Base-by-base conservation (phyloP, 208 protist species). In the Herpetomonas tarakana region DNA sequence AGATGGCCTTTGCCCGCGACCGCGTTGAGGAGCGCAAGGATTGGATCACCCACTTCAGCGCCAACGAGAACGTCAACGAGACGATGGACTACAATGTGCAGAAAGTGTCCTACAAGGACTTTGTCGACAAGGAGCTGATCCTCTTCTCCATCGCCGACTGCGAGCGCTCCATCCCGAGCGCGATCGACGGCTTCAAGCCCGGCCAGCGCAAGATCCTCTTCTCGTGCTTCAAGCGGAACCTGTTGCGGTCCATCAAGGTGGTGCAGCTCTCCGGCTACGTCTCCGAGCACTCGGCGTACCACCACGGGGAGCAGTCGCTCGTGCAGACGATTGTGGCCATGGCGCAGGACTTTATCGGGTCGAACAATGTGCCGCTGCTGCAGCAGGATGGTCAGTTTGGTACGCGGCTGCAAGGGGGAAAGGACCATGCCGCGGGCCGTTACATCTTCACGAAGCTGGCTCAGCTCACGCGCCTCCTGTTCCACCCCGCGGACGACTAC, bases 181-280 rank as follows among this genome's bases (percentile, higher is more conserved):
- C 86, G 24, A 78, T 99, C 0, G 99, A 99, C 76, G 99, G 99
- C 26, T 86, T 99, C 44, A 99, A 99, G 71, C 99, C 98, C 3
- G 97, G 94, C 0, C 98, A 99, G 69, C 82, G 99, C 50, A 99
- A 99, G 74, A 98, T 99, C 38, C 65, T 99, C 26, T 99, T 97
- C 71, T 77, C 81, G n/a, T 99, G 96, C 72, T 99, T 99, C 74
- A 99, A 99, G 86, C 88, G 98, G 47, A 99, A 99, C 49, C 78
- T 99, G 2, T 96, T 74, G 46, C 81, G 92, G n/a, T 97, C 99
- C 11, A 96, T 99, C 63, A 99, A 99, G 78, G 99, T 99, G 12
- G 97, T 97, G 7, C 99, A 99, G 91, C 90, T 99, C 4, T 81
- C 96, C 44, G 99, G 98, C 60, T 99, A 99, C 81, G 98, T 99